Evolutionary conservation across 1,284 basidiomycete genomes (phyloP).

Genomic region (Volvariella volvacea): DNA sequence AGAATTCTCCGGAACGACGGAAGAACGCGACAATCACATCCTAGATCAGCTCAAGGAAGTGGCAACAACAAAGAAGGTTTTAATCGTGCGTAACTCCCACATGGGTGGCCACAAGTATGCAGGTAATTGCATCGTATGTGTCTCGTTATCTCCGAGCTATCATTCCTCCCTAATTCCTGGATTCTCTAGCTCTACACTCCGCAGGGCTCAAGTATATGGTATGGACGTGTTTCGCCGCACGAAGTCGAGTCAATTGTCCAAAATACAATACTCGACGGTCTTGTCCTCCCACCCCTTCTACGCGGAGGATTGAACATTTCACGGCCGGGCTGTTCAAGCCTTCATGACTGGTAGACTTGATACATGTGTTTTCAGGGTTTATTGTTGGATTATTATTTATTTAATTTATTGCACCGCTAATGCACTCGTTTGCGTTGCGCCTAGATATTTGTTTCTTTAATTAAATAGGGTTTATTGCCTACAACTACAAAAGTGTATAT

Average conservation of each 20-base stretch:
- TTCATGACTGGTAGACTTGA: conserved; percentile 64
- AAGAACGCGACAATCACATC: conserved; percentile 34
- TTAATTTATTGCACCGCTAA: not conserved
- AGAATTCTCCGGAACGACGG: conserved; percentile 35
- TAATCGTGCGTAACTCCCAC: conserved; percentile 84
- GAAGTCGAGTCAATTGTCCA: conserved; percentile 83
- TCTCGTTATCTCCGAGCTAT: not conserved
- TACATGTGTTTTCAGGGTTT: no score
- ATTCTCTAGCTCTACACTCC: conserved; percentile 73
- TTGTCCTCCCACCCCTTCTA: conserved; percentile 76
- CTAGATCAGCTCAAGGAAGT: conserved; percentile 44
- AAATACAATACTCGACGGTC: conserved; percentile 80
- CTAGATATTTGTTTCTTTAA: not conserved
- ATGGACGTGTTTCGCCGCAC: conserved; percentile 88
- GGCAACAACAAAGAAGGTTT: conserved; percentile 47
- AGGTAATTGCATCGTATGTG: conserved; percentile 82
- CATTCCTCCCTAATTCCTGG: conserved; percentile 3
- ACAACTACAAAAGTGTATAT: conserved; percentile 10
- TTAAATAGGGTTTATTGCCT: not conserved
- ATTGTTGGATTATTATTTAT: no score
- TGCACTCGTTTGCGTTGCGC: conserved; percentile 1
- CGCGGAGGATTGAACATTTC: conserved; percentile 77
- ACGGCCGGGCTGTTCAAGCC: conserved; percentile 54
- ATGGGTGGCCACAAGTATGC: conserved; percentile 89
- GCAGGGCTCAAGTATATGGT: conserved; percentile 80